A percentile compares a stretch with the other conserved stretches of the same genome.
phyloP scores from a whole-genome alignment of 768 basidiomycete species.

The Saitozyma podzolica region DNA sequence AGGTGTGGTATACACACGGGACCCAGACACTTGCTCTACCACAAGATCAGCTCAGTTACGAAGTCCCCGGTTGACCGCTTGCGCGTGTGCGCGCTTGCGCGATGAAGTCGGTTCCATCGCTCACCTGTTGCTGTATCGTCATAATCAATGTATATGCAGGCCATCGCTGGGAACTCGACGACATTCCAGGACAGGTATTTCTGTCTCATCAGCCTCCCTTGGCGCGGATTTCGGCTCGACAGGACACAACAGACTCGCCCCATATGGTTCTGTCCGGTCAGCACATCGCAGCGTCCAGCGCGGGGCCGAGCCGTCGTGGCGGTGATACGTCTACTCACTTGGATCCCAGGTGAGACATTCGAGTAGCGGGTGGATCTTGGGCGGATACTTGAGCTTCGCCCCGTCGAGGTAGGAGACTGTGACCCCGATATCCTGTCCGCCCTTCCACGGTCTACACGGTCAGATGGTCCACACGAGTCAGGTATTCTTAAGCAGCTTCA shows the following conservation, averaged over 20 bases:
- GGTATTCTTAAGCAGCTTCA: slow-evolving; percentile 1
- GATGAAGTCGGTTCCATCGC: not conserved
- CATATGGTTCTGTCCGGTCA: slow-evolving; percentile 31
- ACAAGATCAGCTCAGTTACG: not conserved
- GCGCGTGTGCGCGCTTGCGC: not conserved
- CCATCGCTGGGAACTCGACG: slow-evolving; percentile 27
- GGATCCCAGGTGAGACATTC: slow-evolving; percentile 45
- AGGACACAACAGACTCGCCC: slow-evolving; percentile 10
- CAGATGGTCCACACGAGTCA: not conserved
- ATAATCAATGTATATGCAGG: slow-evolving; percentile 38
- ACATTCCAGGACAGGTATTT: slow-evolving; percentile 38
- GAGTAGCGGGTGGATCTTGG: slow-evolving; percentile 43
- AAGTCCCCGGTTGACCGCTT: not conserved
- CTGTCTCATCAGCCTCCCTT: slow-evolving; percentile 8
- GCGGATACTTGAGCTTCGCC: slow-evolving; percentile 20
- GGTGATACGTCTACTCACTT: slow-evolving; percentile 17
- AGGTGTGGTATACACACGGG: not conserved
- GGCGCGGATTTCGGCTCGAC: not conserved
- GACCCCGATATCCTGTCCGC: slow-evolving; percentile 30
- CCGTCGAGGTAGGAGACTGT: slow-evolving; percentile 40
- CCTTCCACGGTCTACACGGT: slow-evolving; percentile 25
- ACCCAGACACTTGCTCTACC: not conserved
- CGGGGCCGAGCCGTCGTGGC: too few species aligned
- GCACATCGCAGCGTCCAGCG: not conserved
- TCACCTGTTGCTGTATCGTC: slow-evolving; percentile 32